These are phyloP conservation scores for Berkeleyomyces rouxiae DNA, from an alignment of 2,329 filamentous ascomycete genomes.

Conservation along the genomic window DNA sequence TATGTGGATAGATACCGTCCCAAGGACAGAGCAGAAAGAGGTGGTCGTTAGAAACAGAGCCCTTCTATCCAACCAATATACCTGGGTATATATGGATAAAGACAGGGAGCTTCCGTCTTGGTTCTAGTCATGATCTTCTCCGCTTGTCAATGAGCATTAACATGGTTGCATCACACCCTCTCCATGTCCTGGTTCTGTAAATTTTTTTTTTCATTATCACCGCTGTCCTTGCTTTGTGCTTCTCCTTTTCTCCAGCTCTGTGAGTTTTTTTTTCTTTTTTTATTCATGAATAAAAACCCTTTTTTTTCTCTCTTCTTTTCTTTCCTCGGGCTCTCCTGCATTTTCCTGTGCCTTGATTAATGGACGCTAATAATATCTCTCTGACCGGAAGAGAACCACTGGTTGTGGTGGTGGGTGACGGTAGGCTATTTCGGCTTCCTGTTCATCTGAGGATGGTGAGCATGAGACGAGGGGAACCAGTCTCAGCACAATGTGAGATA, in stretches of 20 bases:
- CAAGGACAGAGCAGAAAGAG: no score
- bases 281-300: neutral
- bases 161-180: neutral
- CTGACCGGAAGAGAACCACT: neutral
- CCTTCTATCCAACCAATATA: no score
- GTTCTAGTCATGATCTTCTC: neutral
- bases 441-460: neutral
- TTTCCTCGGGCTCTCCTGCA: neutral
- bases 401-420: neutral
- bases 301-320: neutral
- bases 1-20: no score
- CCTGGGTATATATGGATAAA: no score
- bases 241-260: neutral
- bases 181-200: neutral
- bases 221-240: neutral
- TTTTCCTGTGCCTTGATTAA: neutral
- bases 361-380: slow-evolving; percentile 1
- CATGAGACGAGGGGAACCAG: neutral
- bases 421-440: neutral
- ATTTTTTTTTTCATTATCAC: neutral
- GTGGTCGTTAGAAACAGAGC: no score
- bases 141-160: neutral
- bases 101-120: neutral
- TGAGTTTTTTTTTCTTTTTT: neutral
- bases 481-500: neutral